Base-by-base conservation (phyloP, 352 stramenopile genomes). In the Blastocystis sp. region DNA sequence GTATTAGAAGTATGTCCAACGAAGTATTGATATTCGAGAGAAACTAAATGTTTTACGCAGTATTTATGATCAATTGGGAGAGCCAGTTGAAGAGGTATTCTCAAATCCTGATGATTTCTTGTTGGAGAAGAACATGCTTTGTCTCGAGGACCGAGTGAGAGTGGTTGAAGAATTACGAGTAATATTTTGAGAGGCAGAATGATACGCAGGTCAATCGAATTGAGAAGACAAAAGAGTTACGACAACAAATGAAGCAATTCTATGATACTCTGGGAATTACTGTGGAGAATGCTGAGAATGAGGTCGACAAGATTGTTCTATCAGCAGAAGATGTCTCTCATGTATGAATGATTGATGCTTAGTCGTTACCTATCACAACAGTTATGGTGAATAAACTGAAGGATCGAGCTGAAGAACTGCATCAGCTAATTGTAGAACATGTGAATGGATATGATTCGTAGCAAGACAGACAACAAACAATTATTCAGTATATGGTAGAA, bases 21-120 rank as follows among this genome's bases (percentile, higher is more conserved):
- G 39, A 2, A 49, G 11, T 24, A 24, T 54, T 1, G 63, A 75
- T 14, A 52, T 49, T 5, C 9, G 3, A 21, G 29, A 24, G 37
- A n/a, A 27, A 37, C 12, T 75, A 29, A 7, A 21, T 24, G 19
- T 27, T 7, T 46, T 75, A n/a, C 27, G 52, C 14, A n/a, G 29
- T 39, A 39, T 75, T 6, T 75, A 75, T 54, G 32, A 75, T 6
- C 37, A 75, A 9, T 6, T 75, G 21, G 63, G 63, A 75, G 63
- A 75, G 52, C 16, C 27, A 42, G 32, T 75, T n/a, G 63, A 75
- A 54, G 63, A 75, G 0, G 7, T 29, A 1, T 54, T 75, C 51
- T 19, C 63, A 54, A 75, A 75, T 54, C 21, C 63, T 37, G 63
- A 75, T 19, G 29, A 75, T 52, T 54, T 54, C 39, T 24, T 75